Base-by-base conservation (phyloP, 352 stramenopile species). In the Phytopythium mirpurense region DNA sequence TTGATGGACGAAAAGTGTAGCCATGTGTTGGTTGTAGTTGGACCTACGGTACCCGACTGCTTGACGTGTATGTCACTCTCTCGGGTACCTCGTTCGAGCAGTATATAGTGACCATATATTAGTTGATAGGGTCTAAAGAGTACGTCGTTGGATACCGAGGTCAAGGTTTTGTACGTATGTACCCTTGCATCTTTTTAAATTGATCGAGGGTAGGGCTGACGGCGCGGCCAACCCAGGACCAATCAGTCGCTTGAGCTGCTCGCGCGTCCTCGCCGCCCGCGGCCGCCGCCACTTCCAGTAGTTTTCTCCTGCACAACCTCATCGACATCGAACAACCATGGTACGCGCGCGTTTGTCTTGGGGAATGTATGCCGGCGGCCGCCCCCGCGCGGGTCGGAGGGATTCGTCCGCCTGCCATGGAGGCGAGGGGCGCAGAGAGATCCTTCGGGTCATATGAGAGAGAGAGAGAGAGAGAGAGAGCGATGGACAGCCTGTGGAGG, bases 301-400 rank as follows among this genome's bases (percentile, higher is more conserved):
- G 58, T 62, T 72, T 86, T 80, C 66, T 73, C 72, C 63, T 81
- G 65, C 79, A 87, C 76, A 84, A 88, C 74, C 73, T 90, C 79
- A 88, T 90, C 77, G 74, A 88, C 77, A 81, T 83, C 70, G 86
- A 67, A 80, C 65, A 67, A 86, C 84, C 81, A 86, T 86, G 75
- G 75, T 86, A 73, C 68, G 72, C 41, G 34, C 21, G 29, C 26
- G 40, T 37, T 57, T 32, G 31, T 47, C 23, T 45, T 45, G 41
- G 15, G 14, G 41, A 47, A 47, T 47, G 41, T 47, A 47, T 47
- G 41, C 37, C 2, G 40, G 52, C n/a, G n/a, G n/a, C n/a, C n/a
- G n/a, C n/a, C n/a, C n/a, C n/a, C n/a, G n/a, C n/a, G n/a, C n/a
- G n/a, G n/a, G n/a, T n/a, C n/a, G n/a, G n/a, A n/a, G n/a, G n/a